Evolutionary conservation across 192 early-diverging fungal genomes (phyloP), one percentile per base, ranked within the genome.

Genomic region (Coemansia sp.): DNA sequence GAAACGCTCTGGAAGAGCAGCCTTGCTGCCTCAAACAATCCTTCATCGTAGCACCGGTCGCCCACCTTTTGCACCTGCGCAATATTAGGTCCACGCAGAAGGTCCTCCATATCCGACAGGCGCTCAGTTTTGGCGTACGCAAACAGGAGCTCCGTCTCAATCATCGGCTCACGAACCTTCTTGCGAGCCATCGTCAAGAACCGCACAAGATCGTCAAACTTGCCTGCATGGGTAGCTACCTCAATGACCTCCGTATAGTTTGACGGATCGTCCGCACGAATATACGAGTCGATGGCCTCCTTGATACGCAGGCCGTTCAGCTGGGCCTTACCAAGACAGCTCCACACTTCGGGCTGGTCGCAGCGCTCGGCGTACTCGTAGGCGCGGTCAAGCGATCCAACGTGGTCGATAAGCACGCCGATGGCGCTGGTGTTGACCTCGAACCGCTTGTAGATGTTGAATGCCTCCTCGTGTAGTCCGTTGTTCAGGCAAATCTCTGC

Each of bases 221-320:
- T 97, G 70, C 90, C 92, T 19, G 93, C 92, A 11, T 88, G 87
- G 14, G 85, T 77, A 16, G 94, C 91, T 60, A 91, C 87, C 40
- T 83, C 78, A 43, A 96, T 95, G 38, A 99, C 96, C 71, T 98
- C 96, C 45, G 75, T 84, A 63, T 89, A 95, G 85, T 98, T 95
- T 61, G 77, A 81, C 5, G 93, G 88, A 71, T 99, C 98, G 67
- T 94, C 91, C 12, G 98, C 95, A 69, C 94, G 94, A 68, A 98
- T 90, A 75, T 99, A 99, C 41, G 96, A 98, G 70, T 96, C 93
- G 62, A 99, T 95, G 37, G 98, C 90, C 61, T 98, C 98, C 84
- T 94, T 92, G 68, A 98, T 92, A 46, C 90, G 91, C 83, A 93
- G 51, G 8, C 90, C 86, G 56, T 92, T 92, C 43, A 99, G 86